Conservation (phyloP, 1,139 yeast genomes). For the Pichia sp. region DNA sequence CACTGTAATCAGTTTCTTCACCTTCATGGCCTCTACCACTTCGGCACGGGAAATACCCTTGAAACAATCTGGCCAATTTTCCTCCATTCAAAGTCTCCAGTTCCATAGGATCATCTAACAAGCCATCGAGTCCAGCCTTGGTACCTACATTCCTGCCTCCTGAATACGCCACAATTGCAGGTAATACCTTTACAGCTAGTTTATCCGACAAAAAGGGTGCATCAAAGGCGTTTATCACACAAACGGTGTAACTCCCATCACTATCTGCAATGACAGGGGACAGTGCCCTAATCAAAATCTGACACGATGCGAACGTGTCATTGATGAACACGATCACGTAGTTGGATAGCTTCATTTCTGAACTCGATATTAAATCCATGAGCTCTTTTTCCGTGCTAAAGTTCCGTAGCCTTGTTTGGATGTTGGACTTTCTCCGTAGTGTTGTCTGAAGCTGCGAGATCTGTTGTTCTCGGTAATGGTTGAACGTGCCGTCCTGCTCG, state of each 20-base stretch:
- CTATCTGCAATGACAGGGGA: neutral
- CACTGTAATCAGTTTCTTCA: too few species aligned
- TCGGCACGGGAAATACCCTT: neutral
- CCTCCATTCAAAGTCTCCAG: neutral
- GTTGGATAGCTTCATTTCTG: conserved; percentile 27
- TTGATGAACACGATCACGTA: conserved; percentile 62
- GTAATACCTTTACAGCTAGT: conserved; percentile 57
- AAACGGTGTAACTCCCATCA: conserved; percentile 2
- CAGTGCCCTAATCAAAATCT: conserved; percentile 46
- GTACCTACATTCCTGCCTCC: conserved; percentile 53
- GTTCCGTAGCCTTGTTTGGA: conserved; percentile 26
- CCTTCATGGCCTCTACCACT: too few species aligned
- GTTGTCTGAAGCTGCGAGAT: conserved; percentile 34
- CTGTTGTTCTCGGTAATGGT: conserved; percentile 26
- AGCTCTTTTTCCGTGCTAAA: conserved; percentile 50
- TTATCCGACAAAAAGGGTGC: conserved; percentile 69
- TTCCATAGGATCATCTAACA: conserved; percentile 36
- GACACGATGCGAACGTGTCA: conserved; percentile 53
- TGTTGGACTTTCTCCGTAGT: conserved; percentile 22
- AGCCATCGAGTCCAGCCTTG: conserved; percentile 59
- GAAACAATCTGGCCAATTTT: neutral
- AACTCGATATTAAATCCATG: conserved; percentile 38
- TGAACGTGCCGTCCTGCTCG: conserved; percentile 11
- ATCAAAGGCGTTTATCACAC: conserved; percentile 35
- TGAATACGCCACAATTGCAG: conserved; percentile 57